Evolutionary conservation across 108 stramenopile genomes (phyloP), one percentile per base, ranked within the genome.

Genomic region (Parmales sp.): DNA sequence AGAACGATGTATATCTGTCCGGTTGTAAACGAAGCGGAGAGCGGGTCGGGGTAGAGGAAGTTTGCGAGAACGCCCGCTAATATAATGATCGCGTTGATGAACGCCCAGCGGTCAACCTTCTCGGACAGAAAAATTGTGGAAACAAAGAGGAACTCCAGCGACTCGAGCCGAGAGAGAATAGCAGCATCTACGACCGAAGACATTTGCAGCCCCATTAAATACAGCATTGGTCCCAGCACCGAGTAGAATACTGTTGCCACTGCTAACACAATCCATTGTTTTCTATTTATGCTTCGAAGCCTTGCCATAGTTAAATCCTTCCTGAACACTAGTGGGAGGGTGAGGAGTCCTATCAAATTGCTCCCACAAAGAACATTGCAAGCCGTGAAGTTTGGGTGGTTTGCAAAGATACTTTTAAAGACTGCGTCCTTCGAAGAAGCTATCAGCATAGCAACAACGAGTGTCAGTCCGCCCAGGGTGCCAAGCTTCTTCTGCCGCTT

Each of bases 331-430:
- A 60, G 54, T 28, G 54, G 54, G 4, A 60, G 54, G 54, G 54
- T 60, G 4, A 60, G 28, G 54, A 60, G 54, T 4, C 54, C 54
- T 0, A 60, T 60, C 4, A 60, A 16, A 31, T 60, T 60, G 16
- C 54, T 60, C 6, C 54, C 54, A 31, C 54, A 60, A 16, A 60
- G 54, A 13, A 60, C 54, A 16, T 60, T 60, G 54, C 54, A 60
- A 31, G 54, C 54, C 29, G 29, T 60, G 54, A 60, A 60, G 54
- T 60, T 6, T 2, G 5, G 20, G 49, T 23, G n/a, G 7, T 60
- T 60, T 11, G 54, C 36, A 34, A 60, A 60, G 29, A 60, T 60
- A 13, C 54, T 11, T 16, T 60, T 60, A 34, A 60, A 60, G 29
- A 60, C 54, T 7, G 54, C 54, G 36, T 60, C 54, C 36, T 60